Evolutionary conservation across 768 basidiomycete species (phyloP), one percentile per base, ranked within the genome.

Genomic region (Leccinum subtestaceum): DNA sequence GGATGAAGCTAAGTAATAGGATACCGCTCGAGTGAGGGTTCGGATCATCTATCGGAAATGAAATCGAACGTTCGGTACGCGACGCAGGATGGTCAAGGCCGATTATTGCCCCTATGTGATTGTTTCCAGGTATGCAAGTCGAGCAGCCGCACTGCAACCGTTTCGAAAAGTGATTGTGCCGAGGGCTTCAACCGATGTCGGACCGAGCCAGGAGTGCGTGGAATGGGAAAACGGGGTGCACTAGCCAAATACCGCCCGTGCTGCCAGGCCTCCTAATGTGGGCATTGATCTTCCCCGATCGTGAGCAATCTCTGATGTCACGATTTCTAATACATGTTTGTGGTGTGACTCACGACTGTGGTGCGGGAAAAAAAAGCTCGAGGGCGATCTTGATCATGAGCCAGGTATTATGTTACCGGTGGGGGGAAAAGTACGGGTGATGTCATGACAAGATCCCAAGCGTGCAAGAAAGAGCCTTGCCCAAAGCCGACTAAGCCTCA

Each of bases 1-100:
- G 36, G 63, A 66, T 13, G 63, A 64, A 57, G 72, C 70, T 32
- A 12, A 32, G 31, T 1, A 76, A 75, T 52, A 63, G 36, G 32
- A 64, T 69, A 17, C 55, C 67, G 21, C 64, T 72, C 29, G 59
- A 59, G 10, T 65, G 31, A 68, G 10, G 27, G 21, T 1, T 21
- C n/a, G 15, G 17, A 19, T 25, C 34, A 55, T 47, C 25, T 10
- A 51, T 52, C 19, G 38, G 47, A 15, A 43, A 43, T 43, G n/a
- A 43, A n/a, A 38, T 15, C 36, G 36, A 5, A 17, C 15, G 17
- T 43, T 19, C 43, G 43, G 43, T 43, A 19, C 43, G 40, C 40
- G 15, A 38, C 9, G 7, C 9, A n/a, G n/a, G 36, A 13, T 12
- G 0, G 38, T 17, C 3, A 9, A 17, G 17, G 15, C 38, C 38